phyloP scores from a whole-genome alignment of 75 land plant genomes.

The Pinus tabuliformis region DNA sequence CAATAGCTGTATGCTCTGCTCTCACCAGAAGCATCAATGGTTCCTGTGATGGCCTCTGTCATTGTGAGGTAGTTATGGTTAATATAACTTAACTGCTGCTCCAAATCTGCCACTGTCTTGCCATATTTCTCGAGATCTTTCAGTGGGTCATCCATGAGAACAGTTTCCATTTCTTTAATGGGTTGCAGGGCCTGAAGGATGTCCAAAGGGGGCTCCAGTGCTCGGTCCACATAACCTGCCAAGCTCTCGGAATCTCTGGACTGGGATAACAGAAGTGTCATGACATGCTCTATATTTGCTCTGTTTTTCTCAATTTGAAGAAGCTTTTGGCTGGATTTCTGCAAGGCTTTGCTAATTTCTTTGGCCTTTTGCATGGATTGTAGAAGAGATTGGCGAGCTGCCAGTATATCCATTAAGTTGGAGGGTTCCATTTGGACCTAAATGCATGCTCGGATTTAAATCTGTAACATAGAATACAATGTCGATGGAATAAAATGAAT shows the following conservation, averaged over 20 bases:
- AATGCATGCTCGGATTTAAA: too few species aligned
- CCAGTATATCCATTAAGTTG: not conserved
- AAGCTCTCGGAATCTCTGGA: not conserved
- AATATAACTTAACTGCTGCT: not conserved
- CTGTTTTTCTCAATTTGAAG: not conserved
- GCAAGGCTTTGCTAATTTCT: not conserved
- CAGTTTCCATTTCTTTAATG: not conserved
- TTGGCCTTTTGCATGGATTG: constrained; percentile 1
- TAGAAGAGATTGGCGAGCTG: not conserved
- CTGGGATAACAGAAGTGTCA: not conserved
- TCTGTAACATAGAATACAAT: too few species aligned
- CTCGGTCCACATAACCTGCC: not conserved
- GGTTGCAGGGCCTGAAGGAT: constrained; percentile 1
- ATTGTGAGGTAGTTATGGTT: not conserved
- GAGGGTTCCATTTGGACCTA: too few species aligned
- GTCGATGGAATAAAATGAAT: too few species aligned
- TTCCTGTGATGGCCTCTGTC: not conserved
- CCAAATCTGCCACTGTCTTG: constrained; percentile 1
- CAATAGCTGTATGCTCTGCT: not conserved
- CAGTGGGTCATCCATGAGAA: constrained; percentile 2
- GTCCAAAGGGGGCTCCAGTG: not conserved
- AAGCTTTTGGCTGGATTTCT: not conserved
- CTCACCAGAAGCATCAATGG: not conserved
- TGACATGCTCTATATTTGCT: constrained; percentile 4
- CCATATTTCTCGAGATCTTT: not conserved